These are phyloP conservation scores for Ramaria sp. DNA, from an alignment of 768 basidiomycete species.

Conservation along the genomic window DNA sequence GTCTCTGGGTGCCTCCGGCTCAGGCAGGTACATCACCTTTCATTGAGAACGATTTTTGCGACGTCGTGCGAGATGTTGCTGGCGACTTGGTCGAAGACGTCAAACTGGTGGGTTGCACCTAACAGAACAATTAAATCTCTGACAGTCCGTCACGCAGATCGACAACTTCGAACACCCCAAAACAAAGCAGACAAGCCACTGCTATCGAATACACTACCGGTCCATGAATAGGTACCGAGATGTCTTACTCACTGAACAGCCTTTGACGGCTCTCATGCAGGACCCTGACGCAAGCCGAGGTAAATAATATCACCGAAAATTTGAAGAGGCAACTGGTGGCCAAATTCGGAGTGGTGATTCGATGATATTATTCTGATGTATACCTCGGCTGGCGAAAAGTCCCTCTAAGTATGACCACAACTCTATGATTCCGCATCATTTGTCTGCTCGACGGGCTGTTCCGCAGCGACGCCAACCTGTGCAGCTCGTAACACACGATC, in stretches of 20 bases:
- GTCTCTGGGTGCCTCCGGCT: constrained; percentile 68
- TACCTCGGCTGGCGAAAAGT: not conserved
- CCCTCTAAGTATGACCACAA: constrained; percentile 2
- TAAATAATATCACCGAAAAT: constrained; percentile 64
- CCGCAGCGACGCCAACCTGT: constrained; percentile 92
- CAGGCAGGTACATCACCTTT: constrained; percentile 30
- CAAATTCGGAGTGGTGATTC: constrained; percentile 77
- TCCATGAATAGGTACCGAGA: constrained; percentile 82
- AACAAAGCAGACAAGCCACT: constrained; percentile 65
- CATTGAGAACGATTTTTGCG: constrained; percentile 97
- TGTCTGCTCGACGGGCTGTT: constrained; percentile 16
- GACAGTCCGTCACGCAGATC: constrained; percentile 41
- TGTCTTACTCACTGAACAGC: not conserved
- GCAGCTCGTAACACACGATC: constrained; percentile 88
- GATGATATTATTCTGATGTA: constrained; percentile 32
- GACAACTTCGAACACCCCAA: constrained; percentile 89
- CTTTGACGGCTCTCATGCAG: constrained; percentile 25
- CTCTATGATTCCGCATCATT: constrained; percentile 1
- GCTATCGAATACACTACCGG: constrained; percentile 88
- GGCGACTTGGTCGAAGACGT: constrained; percentile 92
- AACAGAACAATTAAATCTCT: not conserved
- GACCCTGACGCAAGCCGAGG: constrained; percentile 82
- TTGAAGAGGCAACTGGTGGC: constrained; percentile 46
- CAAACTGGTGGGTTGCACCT: constrained; percentile 45
- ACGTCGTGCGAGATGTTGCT: constrained; percentile 83